Base-by-base conservation (phyloP, 176 grass and related monocot genomes). In the Cymbopogon citratus region DNA sequence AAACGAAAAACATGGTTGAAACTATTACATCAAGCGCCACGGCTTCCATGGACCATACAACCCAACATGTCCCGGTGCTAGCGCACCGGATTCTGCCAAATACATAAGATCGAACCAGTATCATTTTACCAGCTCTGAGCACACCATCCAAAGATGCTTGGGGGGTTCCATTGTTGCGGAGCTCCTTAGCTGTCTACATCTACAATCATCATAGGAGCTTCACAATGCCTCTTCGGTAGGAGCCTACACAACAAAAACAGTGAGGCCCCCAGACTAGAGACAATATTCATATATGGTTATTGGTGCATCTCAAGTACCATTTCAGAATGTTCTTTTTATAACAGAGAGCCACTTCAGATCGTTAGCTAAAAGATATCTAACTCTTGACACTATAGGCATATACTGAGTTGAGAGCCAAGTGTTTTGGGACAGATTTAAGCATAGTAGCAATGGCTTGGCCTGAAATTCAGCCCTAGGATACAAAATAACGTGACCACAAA, bases 181-280 rank as follows among this genome's bases (percentile, higher is more conserved):
- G 25, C 18, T 73, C 31, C 79, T 29, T 59, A 66, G 73, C 28
- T 2, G 4, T 81, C 54, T 65, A 72, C 66, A 73, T 78, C 79
- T 86, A 82, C 65, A 85, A 43, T 13, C 73, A 73, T 89, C 83
- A 67, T 12, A 28, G 31, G 45, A 66, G 39, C 26, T 85, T 44
- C 29, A 54, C 54, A 56, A n/a, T 19, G 36, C 40, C 43, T 67
- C 44, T 82, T 71, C 35, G 21, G 13, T 63, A 59, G 75, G 63
- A 31, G 78, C 46, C 87, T 77, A 69, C 71, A 72, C 65, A 85
- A 39, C 8, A 43, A 43, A 26, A 24, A 71, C 19, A 85, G 54
- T 36, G 23, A 39, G 40, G 27, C 45, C 36, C 35, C 28, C 28
- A 74, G 36, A 78, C 38, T 73, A 63, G 10, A 3, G n/a, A 61